Evolutionary conservation across 345 rosid species (phyloP), one percentile per base, ranked within the genome.

Genomic region (Salix purpurea): DNA sequence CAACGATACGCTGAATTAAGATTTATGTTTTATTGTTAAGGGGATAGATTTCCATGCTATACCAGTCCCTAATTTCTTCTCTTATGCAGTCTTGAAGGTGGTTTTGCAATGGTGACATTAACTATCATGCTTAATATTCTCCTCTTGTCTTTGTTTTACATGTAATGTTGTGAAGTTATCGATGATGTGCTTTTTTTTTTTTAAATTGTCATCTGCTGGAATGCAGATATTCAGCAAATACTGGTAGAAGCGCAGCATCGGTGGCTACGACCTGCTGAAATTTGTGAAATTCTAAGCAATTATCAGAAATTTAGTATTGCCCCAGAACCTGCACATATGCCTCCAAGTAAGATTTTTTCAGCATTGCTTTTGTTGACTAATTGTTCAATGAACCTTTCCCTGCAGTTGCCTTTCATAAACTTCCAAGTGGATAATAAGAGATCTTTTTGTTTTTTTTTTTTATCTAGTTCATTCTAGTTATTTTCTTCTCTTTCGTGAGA

Each of bases 261-360:
- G 79, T 96, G 99, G 99, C 87, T 96, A 54, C 90, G 99, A 12
- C 97, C 99, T 19, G 91, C 94, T 74, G 99, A 96, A 85, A 93
- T 96, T 62, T 91, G 97, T 83, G 94, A 96, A 86, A 91, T 96
- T 77, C 90, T 96, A 75, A 84, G 80, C 77, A 91, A 90, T 74
- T 83, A 89, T 79, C 79, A 84, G 76, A 79, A 77, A 1, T 93
- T 91, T 71, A 83, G 71, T 42, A 91, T 93, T 85, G 88, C 97
- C 10, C 83, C 96, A 1, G 98, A 96, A 80, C 91, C 99, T 67
- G 87, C 91, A 69, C 82, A 86, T 67, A 76, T 40, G 84, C 98
- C 99, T 2, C 71, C 88, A 40, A 96, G 99, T 96, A 91, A 76
- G 85, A 7, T 28, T 74, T 86, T 36, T 26, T 5, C 28, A 42